phyloP scores from a whole-genome alignment of 2,329 filamentous ascomycete species.

The Chrysosporium keratinophilum region DNA sequence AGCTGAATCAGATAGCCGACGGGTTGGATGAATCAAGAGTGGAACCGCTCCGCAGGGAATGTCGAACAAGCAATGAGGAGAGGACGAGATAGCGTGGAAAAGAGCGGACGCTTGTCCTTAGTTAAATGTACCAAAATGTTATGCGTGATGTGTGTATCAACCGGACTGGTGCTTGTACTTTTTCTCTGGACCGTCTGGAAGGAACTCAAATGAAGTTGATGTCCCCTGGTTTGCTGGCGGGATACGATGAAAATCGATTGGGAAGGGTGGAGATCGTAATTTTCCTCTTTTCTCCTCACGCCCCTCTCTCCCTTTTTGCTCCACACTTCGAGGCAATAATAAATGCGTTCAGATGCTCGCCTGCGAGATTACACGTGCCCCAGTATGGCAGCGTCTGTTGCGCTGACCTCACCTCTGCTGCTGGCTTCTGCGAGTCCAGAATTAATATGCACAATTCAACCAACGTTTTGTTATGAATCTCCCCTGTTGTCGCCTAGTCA shows the following conservation, averaged over 20 bases:
- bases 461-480: background rate
- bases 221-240: constrained; percentile 10
- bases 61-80: constrained; percentile 1
- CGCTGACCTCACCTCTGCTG: background rate
- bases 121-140: constrained; percentile 12
- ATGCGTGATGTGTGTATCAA: constrained; percentile 6
- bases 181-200: constrained; percentile 1
- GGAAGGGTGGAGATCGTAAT: constrained; percentile 12
- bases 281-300: constrained; percentile 4
- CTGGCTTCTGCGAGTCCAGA: background rate
- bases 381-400: background rate
- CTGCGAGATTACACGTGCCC: constrained; percentile 6
- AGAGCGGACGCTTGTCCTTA: constrained; percentile 10
- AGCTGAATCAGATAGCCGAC: constrained; percentile 9
- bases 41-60: constrained; percentile 12
- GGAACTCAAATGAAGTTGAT: constrained; percentile 9
- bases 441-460: background rate
- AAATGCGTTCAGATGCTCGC: background rate
- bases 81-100: constrained; percentile 8
- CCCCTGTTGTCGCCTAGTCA: constrained; percentile 6
- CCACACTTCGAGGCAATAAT: background rate
- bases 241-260: constrained; percentile 12
- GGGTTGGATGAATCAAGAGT: constrained; percentile 9
- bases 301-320: background rate
- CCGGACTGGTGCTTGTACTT: background rate